Evolutionary conservation across 805 yeast genomes (phyloP), one percentile per base, ranked within the genome.

Genomic region (Wickerhamomyces rabaulensis): DNA sequence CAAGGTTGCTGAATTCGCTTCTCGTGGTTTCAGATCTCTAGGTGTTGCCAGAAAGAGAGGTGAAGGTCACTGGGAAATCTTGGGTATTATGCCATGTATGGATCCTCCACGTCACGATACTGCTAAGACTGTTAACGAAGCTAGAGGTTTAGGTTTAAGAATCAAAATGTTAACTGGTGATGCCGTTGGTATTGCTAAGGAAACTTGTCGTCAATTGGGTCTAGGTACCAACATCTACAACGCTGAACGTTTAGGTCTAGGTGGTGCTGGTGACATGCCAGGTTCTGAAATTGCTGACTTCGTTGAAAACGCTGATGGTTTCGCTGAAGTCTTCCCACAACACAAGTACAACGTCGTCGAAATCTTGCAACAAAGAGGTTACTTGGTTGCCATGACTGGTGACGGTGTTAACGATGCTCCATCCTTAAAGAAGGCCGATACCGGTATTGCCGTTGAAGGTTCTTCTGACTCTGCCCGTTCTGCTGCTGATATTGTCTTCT

Each of bases 31-130:
- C 92, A 81, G 97, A 76, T 90, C 97, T 66, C 79, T 90, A 69
- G 97, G 97, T 84, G 96, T 90, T 77, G 97, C 97, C 57, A 87
- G 97, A 82, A 88, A 88, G 88, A 84, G 95, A 79, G 96, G 95
- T 75, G 96, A 88, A 74, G 95, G 95, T 64, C 95, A 87, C 82
- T 90, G 96, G 96, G 96, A 90, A 76, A 89, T 90, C 62, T 77
- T 90, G 67, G 97, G 97, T 71, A 91, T 90, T 71, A 89, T 90
- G 96, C 97, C 97, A 73, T 89, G 96, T 77, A 86, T 87, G 91
- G 97, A 90, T 75, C 97, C 97, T 66, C 97, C 97, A 75, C 87
- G 97, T 82, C 95, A 90, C 75, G 97, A 90, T 74, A 90, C 97
- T 77, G 96, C 95, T 64, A 82, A 82, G 66, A 90, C 97, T 68